A percentile compares a stretch with the other conserved stretches of the same genome.
These are phyloP conservation scores for Leptographium radiaticola DNA, from an alignment of 2,329 filamentous ascomycete species.

Conservation along the genomic window DNA sequence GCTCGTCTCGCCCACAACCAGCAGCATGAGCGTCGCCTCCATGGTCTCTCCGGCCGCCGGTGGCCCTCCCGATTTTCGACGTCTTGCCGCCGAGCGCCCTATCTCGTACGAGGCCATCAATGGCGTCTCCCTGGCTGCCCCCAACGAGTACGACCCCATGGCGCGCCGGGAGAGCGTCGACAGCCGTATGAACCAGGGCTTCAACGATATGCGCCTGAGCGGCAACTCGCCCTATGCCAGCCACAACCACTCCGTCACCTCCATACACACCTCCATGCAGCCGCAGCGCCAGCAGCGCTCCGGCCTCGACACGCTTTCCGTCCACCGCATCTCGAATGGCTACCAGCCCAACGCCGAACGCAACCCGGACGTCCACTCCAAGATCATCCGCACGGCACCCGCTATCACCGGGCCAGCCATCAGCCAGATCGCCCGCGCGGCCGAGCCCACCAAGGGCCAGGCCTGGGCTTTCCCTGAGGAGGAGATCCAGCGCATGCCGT, in stretches of 20 bases:
- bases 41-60: slow-evolving; percentile 50
- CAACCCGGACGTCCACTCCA: slow-evolving; percentile 37
- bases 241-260: slow-evolving; percentile 64
- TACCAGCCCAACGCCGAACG: slow-evolving; percentile 48
- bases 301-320: slow-evolving; percentile 36
- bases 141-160: slow-evolving; percentile 14
- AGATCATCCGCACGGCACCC: slow-evolving; percentile 53
- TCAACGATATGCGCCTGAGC: slow-evolving; percentile 56
- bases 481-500: slow-evolving; percentile 41
- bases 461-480: slow-evolving; percentile 76
- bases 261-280: slow-evolving; percentile 57
- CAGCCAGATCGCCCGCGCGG: slow-evolving; percentile 53
- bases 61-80: slow-evolving; percentile 26
- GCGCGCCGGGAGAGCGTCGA: slow-evolving; percentile 68
- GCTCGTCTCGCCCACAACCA: slow-evolving; percentile 40
- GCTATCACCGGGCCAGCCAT: slow-evolving; percentile 61
- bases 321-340: slow-evolving; percentile 50
- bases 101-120: slow-evolving; percentile 27
- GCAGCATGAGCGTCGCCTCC: slow-evolving; percentile 52
- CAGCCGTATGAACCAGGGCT: slow-evolving; percentile 60
- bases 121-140: slow-evolving; percentile 11
- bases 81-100: slow-evolving; percentile 25
- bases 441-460: slow-evolving; percentile 69
- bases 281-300: slow-evolving; percentile 49
- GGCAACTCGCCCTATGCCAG: slow-evolving; percentile 61